Evolutionary conservation across 2,329 filamentous ascomycete species (phyloP).

Genomic region (Aspergillus ochraceus): DNA sequence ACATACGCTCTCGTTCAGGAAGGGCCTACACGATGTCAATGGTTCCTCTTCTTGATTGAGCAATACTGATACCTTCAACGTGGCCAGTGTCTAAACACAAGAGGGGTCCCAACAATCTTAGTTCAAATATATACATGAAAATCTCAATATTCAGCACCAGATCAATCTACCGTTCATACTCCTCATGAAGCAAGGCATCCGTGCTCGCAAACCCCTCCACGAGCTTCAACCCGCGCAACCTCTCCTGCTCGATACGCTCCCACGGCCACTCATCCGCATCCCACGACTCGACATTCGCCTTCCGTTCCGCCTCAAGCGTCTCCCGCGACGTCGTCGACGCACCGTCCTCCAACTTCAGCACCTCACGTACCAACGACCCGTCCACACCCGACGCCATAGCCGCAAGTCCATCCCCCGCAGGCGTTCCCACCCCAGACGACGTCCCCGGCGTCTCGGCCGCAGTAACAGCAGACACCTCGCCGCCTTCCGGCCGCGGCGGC

Average conservation of each 20-base stretch:
- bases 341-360: slow-evolving; percentile 34
- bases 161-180: slow-evolving; percentile 36
- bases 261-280: slow-evolving; percentile 55
- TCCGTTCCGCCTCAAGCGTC: slow-evolving; percentile 31
- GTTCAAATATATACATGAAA: not conserved
- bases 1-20: too few relatives aligned
- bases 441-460: slow-evolving; percentile 22
- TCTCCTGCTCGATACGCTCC: slow-evolving; percentile 60
- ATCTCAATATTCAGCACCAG: not conserved
- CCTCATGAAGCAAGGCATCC: slow-evolving; percentile 53
- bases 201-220: slow-evolving; percentile 57
- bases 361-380: slow-evolving; percentile 36
- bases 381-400: slow-evolving; percentile 34
- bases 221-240: slow-evolving; percentile 54
- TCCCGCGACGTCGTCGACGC: slow-evolving; percentile 24
- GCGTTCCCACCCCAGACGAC: slow-evolving; percentile 31
- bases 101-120: not conserved
- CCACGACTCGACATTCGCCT: slow-evolving; percentile 33
- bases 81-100: not conserved
- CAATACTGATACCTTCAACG: not conserved
- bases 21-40: too few relatives aligned
- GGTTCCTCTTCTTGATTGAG: too few relatives aligned
- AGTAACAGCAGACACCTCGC: slow-evolving; percentile 14
- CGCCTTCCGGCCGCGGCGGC: slow-evolving; percentile 67
- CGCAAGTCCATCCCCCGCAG: slow-evolving; percentile 34